A percentile compares a stretch with the other conserved stretches of the same genome.
phyloP scores from a whole-genome alignment of 2,329 filamentous ascomycete genomes.

The Sclerotinia borealis region DNA sequence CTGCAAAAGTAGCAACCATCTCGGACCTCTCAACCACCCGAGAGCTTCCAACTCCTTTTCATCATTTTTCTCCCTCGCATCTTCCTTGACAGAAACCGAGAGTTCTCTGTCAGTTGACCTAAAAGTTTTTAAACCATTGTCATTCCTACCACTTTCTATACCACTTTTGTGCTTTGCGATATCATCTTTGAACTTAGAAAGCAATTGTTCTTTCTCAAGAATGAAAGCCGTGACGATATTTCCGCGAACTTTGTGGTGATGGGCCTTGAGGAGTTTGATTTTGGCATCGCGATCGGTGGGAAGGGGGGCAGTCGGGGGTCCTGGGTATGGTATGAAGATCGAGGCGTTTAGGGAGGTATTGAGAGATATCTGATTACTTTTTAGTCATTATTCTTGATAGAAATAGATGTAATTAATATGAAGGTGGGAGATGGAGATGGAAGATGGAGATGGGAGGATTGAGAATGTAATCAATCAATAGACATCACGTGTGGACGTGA shows the following conservation, averaged over 20 bases:
- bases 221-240: constrained; percentile 20
- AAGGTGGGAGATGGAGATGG: neutral
- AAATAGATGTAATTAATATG: fast-evolving
- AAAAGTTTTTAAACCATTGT: neutral
- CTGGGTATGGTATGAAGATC: constrained; percentile 27
- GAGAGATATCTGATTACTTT: neutral
- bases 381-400: neutral
- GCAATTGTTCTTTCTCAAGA: constrained; percentile 9
- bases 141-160: neutral
- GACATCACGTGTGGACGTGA: constrained; percentile 6
- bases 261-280: constrained; percentile 18
- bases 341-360: constrained; percentile 15
- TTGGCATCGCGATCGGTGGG: constrained; percentile 15
- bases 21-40: neutral
- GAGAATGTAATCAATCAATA: neutral
- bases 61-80: neutral
- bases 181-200: neutral
- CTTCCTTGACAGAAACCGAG: neutral
- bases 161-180: neutral
- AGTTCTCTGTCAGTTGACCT: neutral
- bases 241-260: constrained; percentile 23
- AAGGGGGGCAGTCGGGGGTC: constrained; percentile 10
- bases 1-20: neutral
- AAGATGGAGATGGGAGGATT: neutral
- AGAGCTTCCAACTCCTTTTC: neutral